Percentiles rank a stretch among this genome's conserved stretches.
These are phyloP conservation scores for Mycena polygramma DNA, from an alignment of 768 basidiomycete genomes.

Conservation along the genomic window DNA sequence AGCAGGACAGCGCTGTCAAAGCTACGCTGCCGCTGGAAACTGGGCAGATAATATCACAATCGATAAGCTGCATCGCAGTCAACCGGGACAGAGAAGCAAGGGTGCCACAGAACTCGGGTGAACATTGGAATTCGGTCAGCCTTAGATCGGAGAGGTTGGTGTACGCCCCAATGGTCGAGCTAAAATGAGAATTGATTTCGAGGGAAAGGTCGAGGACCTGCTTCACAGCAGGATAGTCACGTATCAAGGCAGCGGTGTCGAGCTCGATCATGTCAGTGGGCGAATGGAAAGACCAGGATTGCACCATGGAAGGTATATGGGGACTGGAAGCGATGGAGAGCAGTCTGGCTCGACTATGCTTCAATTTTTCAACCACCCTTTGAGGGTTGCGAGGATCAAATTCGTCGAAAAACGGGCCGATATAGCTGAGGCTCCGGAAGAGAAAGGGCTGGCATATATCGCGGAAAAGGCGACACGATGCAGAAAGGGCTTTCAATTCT, in stretches of 20 bases:
- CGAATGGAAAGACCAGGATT: constrained; percentile 9
- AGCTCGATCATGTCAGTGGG: background rate
- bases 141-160: constrained; percentile 17
- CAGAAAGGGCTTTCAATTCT: constrained; percentile 19
- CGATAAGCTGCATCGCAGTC: background rate
- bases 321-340: constrained; percentile 9
- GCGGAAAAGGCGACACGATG: constrained; percentile 23
- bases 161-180: constrained; percentile 14
- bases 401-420: background rate
- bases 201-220: background rate
- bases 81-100: constrained; percentile 14
- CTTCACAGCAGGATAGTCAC: background rate
- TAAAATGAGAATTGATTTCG: constrained; percentile 1
- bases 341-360: constrained; percentile 13
- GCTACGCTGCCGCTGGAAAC: background rate
- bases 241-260: background rate
- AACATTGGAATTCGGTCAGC: background rate
- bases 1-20: constrained; percentile 5
- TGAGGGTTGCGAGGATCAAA: background rate
- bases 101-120: constrained; percentile 16
- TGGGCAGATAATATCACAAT: constrained; percentile 13
- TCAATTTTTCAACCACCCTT: background rate
- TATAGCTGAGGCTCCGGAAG: constrained; percentile 2
- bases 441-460: constrained; percentile 26
- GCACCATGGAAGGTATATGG: constrained; percentile 19